Evolutionary conservation across 2,329 filamentous ascomycete species (phyloP), one percentile per base, ranked within the genome.

Genomic region (Paraconiothyrium brasiliense): DNA sequence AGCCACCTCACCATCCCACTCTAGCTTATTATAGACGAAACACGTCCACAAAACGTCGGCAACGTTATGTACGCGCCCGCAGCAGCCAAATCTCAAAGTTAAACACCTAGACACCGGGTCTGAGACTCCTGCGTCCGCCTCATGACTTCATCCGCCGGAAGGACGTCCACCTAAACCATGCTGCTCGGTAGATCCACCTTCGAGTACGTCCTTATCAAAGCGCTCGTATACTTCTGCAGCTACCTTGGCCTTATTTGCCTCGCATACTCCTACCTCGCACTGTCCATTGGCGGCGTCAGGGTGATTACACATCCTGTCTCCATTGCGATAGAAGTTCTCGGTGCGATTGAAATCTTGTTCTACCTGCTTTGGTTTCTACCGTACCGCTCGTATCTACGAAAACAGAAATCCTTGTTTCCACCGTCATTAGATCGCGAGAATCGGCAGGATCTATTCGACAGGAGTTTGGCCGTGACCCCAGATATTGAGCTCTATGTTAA

Each of bases 401-500:
- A 54, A n/a, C 43, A 67, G 46, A 79, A 81, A 59, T 81, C 84
- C n/a, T 61, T 74, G 2, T 84, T 86, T 70, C 85, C 84, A 3
- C 71, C 76, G 13, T 65, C 76, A 2, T 69, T 82, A 11, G 77
- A 81, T 1, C 77, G 76, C 41, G 67, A 80, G 7, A 78, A 86
- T 52, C 83, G 89, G 24, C 71, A 76, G 41, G 78, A 72, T 0
- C 77, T 91, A 3, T 89, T 90, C 69, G 68, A 80, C n/a, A 81
- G 81, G 37, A 86, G 85, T 72, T 75, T 84, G 43, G 75, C 72
- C 27, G 85, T 84, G 67, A 79, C 88, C 3, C 75, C 83, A 1
- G 82, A 87, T 64, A 75, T 79, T 1, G 82, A 85, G 54, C 70
- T 71, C 20, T 91, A 89, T 69, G 67, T 91, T 32, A 80, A 77